These are phyloP conservation scores for Globisporangium paddicum DNA, from an alignment of 352 stramenopile species.

Conservation along the genomic window DNA sequence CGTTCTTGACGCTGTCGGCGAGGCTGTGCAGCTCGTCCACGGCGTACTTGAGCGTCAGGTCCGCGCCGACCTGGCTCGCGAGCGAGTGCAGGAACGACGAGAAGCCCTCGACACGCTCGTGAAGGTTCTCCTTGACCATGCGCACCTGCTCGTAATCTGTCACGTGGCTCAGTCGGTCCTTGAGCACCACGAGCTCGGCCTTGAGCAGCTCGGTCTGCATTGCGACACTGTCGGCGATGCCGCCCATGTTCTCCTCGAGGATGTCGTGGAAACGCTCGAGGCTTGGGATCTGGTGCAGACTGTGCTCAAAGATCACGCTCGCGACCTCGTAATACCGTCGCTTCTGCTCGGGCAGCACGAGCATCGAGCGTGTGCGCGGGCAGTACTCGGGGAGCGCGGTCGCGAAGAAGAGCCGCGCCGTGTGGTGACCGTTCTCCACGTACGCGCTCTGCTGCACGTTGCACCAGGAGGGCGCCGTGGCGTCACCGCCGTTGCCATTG, in stretches of 20 bases:
- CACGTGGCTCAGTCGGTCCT: constrained; percentile 41
- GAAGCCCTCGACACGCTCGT: constrained; percentile 56
- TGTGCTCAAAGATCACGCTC: constrained; percentile 80
- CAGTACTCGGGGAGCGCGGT: constrained; percentile 38
- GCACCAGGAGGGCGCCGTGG: constrained; percentile 30
- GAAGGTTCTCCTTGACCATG: constrained; percentile 51
- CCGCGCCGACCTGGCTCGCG: constrained; percentile 64
- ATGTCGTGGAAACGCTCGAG: constrained; percentile 74
- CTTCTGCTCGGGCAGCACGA: constrained; percentile 18
- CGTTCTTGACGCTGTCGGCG: constrained; percentile 74
- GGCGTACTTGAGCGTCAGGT: constrained; percentile 71
- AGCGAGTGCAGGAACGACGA: constrained; percentile 67
- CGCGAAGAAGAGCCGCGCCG: constrained; percentile 38
- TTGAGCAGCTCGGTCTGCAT: constrained; percentile 65
- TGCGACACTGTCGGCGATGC: constrained; percentile 58
- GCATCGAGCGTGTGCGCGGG: constrained; percentile 17
- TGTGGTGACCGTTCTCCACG: constrained; percentile 45
- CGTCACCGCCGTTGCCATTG: constrained; percentile 3
- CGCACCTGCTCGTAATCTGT: constrained; percentile 51
- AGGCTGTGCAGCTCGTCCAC: constrained; percentile 71
- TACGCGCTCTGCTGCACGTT: constrained; percentile 23
- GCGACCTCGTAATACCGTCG: constrained; percentile 70
- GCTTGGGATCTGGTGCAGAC: constrained; percentile 78
- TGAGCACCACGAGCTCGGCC: constrained; percentile 51
- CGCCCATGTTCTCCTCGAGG: constrained; percentile 66